phyloP scores from a whole-genome alignment of 495 filamentous ascomycete genomes.

The Thermothielavioides terrestris region DNA sequence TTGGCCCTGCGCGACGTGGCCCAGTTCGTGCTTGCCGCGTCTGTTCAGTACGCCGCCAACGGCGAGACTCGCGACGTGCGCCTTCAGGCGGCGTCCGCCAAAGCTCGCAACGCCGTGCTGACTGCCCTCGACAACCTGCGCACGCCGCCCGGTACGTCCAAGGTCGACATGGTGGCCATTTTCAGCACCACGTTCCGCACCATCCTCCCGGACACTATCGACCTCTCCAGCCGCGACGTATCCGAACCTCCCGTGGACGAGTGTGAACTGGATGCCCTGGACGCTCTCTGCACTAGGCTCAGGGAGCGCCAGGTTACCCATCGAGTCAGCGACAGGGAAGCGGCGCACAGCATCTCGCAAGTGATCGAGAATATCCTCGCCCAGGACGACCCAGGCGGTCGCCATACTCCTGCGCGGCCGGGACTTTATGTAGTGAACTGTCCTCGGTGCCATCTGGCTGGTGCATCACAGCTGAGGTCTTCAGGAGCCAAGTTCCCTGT shows the following conservation, averaged over 20 bases:
- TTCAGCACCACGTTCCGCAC: conserved; percentile 27
- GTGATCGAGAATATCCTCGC: conserved; percentile 22
- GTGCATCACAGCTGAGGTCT: conserved; percentile 24
- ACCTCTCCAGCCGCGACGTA: conserved; percentile 11
- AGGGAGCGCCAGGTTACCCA: conserved; percentile 23
- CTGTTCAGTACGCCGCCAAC: conserved; percentile 29
- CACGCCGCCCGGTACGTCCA: conserved; percentile 20
- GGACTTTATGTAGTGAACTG: conserved; percentile 28
- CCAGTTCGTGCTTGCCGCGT: conserved; percentile 28
- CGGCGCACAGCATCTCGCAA: conserved; percentile 24
- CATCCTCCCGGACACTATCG: conserved; percentile 27
- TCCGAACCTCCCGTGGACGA: conserved; percentile 19
- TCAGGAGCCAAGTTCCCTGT: conserved; percentile 21
- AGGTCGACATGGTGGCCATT: conserved; percentile 18
- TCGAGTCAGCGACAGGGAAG: conserved; percentile 29
- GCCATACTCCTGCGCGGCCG: conserved; percentile 17
- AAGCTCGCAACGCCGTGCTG: conserved; percentile 30
- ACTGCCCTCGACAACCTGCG: conserved; percentile 24
- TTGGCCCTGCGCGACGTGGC: conserved; percentile 30
- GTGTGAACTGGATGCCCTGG: conserved; percentile 29
- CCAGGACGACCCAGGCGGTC: conserved; percentile 25
- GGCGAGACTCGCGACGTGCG: conserved; percentile 25
- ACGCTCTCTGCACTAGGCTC: conserved; percentile 22
- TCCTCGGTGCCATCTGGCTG: conserved; percentile 21
- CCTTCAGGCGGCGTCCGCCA: conserved; percentile 24